These are phyloP conservation scores for Aristolochia californica DNA, from an alignment of 164 flowering plant species.

Conservation along the genomic window DNA sequence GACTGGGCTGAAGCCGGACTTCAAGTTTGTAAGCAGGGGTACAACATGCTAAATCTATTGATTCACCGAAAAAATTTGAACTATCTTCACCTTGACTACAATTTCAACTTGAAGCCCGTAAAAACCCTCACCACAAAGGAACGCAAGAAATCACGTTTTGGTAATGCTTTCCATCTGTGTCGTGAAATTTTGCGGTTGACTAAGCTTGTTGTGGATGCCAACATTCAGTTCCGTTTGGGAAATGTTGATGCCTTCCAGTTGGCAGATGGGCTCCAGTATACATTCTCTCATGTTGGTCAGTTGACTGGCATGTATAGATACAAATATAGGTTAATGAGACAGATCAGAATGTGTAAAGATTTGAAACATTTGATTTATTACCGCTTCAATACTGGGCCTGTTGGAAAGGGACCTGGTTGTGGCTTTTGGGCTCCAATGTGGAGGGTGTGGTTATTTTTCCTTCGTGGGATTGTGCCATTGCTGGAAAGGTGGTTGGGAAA, in stretches of 20 bases:
- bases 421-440: constrained; percentile 99
- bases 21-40: constrained; percentile 98
- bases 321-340: constrained; percentile 94
- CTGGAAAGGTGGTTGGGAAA: constrained; percentile 96
- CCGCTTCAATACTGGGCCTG: constrained; percentile 99
- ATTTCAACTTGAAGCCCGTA: constrained; percentile 94
- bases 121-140: constrained; percentile 98
- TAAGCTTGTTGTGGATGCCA: constrained; percentile 98
- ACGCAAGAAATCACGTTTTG: constrained; percentile 96
- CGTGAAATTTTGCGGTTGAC: constrained; percentile 96
- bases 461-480: constrained; percentile 95
- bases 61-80: constrained; percentile 94
- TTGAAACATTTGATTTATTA: constrained; percentile 95
- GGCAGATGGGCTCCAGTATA: constrained; percentile 98
- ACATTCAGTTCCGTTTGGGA: constrained; percentile 93
- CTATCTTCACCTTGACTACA: constrained; percentile 96
- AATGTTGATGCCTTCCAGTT: constrained; percentile 99
- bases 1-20: constrained; percentile 99
- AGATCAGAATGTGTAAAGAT: constrained; percentile 98
- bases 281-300: constrained; percentile 98
- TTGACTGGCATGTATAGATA: constrained; percentile 99
- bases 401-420: constrained; percentile 99
- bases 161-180: constrained; percentile 98
- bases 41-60: constrained; percentile 95
- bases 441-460: constrained; percentile 99